Conservation (phyloP, 2,329 filamentous ascomycete genomes). For the Decorospora gaudefroyi region DNA sequence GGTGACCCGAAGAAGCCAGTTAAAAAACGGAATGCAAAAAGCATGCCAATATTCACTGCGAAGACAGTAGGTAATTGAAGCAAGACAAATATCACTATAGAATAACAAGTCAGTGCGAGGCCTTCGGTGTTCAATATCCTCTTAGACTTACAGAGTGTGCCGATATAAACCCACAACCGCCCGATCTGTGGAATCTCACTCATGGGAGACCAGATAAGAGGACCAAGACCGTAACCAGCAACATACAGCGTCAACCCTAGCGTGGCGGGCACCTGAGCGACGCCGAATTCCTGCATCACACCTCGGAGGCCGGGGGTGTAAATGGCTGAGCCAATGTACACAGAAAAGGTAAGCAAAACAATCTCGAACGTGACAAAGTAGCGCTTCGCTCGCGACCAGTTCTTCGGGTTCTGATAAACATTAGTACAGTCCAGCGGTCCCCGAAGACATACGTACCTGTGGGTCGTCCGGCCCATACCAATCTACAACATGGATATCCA, state of each 20-base stretch:
- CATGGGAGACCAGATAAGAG: conserved; percentile 49
- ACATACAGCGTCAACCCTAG: conserved; percentile 51
- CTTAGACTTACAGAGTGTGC: conserved; percentile 22
- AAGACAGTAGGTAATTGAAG: conserved; percentile 54
- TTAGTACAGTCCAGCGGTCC: not conserved
- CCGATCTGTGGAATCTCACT: conserved; percentile 56
- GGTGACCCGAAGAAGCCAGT: conserved; percentile 56
- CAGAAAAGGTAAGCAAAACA: conserved; percentile 57
- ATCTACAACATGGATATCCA: conserved; percentile 55
- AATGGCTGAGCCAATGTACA: conserved; percentile 59
- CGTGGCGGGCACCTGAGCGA: conserved; percentile 54
- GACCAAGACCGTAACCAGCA: conserved; percentile 42
- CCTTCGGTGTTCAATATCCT: too few species aligned
- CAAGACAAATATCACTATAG: conserved; percentile 52
- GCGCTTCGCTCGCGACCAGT: conserved; percentile 54
- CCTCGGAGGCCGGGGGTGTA: conserved; percentile 53
- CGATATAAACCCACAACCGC: conserved; percentile 46
- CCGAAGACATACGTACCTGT: conserved; percentile 25
- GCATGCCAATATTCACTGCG: conserved; percentile 56
- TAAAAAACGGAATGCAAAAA: conserved; percentile 57
- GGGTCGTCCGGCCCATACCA: conserved; percentile 58
- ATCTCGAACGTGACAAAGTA: conserved; percentile 54
- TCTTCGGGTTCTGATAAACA: conserved; percentile 50
- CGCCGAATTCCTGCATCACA: conserved; percentile 58
- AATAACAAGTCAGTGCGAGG: not conserved